Evolutionary conservation across 768 basidiomycete species (phyloP).

Genomic region (Boletus rubropictus): DNA sequence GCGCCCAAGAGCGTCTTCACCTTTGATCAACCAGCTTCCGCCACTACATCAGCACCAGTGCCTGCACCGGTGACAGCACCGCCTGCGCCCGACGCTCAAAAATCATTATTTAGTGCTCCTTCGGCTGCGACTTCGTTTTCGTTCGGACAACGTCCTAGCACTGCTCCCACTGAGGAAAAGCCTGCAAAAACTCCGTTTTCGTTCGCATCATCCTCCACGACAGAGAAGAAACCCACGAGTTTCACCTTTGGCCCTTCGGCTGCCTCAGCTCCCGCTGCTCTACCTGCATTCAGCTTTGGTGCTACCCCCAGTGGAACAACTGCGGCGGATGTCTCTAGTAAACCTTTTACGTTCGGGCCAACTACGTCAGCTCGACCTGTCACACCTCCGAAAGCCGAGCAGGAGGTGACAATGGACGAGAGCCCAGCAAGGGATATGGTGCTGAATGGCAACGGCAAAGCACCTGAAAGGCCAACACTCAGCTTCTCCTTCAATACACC

Average conservation of each 20-base stretch:
- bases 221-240: constrained; percentile 33
- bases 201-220: constrained; percentile 32
- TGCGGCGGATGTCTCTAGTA: constrained; percentile 41
- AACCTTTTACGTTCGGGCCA: constrained; percentile 52
- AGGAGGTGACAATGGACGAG: constrained; percentile 77
- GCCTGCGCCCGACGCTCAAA: constrained; percentile 33
- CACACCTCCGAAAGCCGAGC: constrained; percentile 61
- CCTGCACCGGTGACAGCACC: constrained; percentile 5
- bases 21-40: constrained; percentile 25
- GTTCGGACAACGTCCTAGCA: constrained; percentile 34
- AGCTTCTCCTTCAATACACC: constrained; percentile 45
- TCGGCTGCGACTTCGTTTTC: constrained; percentile 34
- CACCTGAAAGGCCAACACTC: constrained; percentile 37
- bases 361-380: constrained; percentile 41
- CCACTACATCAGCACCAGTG: constrained; percentile 5
- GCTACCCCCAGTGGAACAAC: constrained; percentile 32
- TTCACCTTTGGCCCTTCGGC: constrained; percentile 42
- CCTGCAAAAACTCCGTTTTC: constrained; percentile 16
- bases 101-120: constrained; percentile 37
- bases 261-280: constrained; percentile 29
- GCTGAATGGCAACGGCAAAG: constrained; percentile 33
- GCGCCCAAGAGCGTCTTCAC: constrained; percentile 31
- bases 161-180: constrained; percentile 23
- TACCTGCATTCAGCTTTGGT: constrained; percentile 45
- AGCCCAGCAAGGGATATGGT: constrained; percentile 66